Evolutionary conservation across 768 basidiomycete genomes (phyloP), one percentile per base, ranked within the genome.

Genomic region (Trametes cubensis): DNA sequence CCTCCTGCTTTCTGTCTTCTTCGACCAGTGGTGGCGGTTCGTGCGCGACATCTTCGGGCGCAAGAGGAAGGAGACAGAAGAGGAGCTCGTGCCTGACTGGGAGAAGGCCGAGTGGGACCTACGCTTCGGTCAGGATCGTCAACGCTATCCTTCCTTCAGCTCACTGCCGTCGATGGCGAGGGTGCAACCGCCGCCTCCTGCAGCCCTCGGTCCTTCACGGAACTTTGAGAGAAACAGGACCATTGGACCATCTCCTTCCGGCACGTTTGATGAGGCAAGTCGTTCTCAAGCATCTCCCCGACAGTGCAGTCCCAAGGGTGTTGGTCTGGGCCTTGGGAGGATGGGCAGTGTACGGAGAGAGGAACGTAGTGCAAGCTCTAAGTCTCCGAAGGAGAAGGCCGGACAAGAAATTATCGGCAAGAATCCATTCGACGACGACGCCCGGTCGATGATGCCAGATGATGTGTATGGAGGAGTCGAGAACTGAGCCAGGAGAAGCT

Each of bases 11-110:
- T 75, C 85, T 57, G 80, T 86, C 28, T 90, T 87, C 74, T 90
- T 89, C 73, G 88, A 92, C 74, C 80, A 84, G 39, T 86, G 88
- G 81, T 85, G 81, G 81, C 78, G 82, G 25, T 85, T 89, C 71
- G 55, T 87, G 55, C 74, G 78, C 39, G 85, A 84, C 48, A 67
- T 83, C 50, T 46, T 83, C 21, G 78, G 79, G 59, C 78, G 81
- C 65, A 59, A 69, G 49, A 44, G 44, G 72, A 60, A 62, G 10
- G 62, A 58, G 30, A 78, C 77, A 26, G 69, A 73, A 34, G 88
- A 90, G 71, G 80, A 82, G 58, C 72, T 89, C 73, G 76, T 87
- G 28, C 83, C 83, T 0, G 88, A 90, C 74, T 85, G 83, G 81
- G 79, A 84, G 68, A 83, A 81, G 62, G 76, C 81, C 51, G 81